Evolutionary conservation across 1,284 basidiomycete species (phyloP), one percentile per base, ranked within the genome.

Genomic region (Salmacisia buchloeana): DNA sequence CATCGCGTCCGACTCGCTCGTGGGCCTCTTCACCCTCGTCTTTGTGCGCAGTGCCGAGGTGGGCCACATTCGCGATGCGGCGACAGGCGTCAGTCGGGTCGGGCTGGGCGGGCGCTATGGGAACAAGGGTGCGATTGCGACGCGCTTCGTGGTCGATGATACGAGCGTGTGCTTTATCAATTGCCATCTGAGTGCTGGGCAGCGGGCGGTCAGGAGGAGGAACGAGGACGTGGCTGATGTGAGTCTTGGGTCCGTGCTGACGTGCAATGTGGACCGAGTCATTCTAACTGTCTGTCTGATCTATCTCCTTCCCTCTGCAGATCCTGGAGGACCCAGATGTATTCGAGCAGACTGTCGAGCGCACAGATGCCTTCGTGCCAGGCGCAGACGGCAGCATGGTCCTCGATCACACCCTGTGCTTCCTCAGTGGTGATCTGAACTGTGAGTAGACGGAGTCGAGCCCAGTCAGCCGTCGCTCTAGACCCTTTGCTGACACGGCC

Each of bases 301-400:
- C 13, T 29, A 13, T 29, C 1, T 43, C 13, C 27, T 41, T 31
- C 15, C 9, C 18, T 15, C 36, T 18, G 9, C 49, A 63, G 62
- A 76, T 76, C 35, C 21, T 77, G 41, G 74, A 77, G 62, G 70
- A 70, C 18, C 61, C 67, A 12, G 49, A 63, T 3, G 65, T 73
- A 4, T 69, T 70, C 23, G 59, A 60, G 41, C 41, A 43, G 41
- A 9, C 18, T 15, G 23, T 43, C 18, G 41, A 43, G 41, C 18
- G 23, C 23, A 12, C 63, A 67, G 41, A 43, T 64, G 87, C 88
- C 1, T 97, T 89, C 74, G 86, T 90, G 3, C 88, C 89, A 46
- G 94, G 94, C 15, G 94, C 94, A 0, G 90, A 94, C 78, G 94
- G 94, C 0, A 86, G 89, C n/a, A 92, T 90, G 85, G 87, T 94